These are phyloP conservation scores for Lumnitzera racemosa DNA, from an alignment of 345 rosid species.

Conservation along the genomic window DNA sequence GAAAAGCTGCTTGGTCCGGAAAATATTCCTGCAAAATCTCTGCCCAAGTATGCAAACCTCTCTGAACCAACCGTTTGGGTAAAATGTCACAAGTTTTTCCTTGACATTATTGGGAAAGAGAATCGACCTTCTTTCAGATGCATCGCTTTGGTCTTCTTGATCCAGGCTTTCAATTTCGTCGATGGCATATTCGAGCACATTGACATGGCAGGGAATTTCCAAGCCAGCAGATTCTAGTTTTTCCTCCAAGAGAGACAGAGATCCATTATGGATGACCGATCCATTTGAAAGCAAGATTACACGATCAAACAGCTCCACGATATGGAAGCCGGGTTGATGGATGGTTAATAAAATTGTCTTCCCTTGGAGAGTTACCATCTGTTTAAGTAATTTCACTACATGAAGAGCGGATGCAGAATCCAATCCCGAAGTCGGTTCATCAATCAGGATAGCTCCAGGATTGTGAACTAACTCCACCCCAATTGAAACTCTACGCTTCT, in stretches of 20 bases:
- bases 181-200: conserved; percentile 81
- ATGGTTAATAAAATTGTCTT: conserved; percentile 78
- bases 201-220: conserved; percentile 54
- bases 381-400: conserved; percentile 51
- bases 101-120: conserved; percentile 5
- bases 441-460: conserved; percentile 72
- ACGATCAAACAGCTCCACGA: conserved; percentile 60
- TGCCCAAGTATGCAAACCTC: conserved; percentile 64
- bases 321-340: conserved; percentile 91
- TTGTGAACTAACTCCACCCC: conserved; percentile 92
- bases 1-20: conserved; percentile 77
- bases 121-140: no score
- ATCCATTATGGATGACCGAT: conserved; percentile 47
- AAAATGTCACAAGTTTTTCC: conserved; percentile 25
- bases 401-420: conserved; percentile 90
- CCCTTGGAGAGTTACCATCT: conserved; percentile 56
- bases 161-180: conserved; percentile 47
- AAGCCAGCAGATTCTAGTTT: conserved; percentile 50
- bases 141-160: conserved; percentile 12
- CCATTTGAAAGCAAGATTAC: conserved; percentile 72
- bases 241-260: conserved; percentile 43
- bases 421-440: conserved; percentile 95
- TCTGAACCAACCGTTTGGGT: conserved; percentile 37
- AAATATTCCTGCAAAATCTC: conserved; percentile 73
- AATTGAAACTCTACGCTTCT: conserved; percentile 78